These are phyloP conservation scores for Ogataea chonburiensis DNA, from an alignment of 805 yeast species.

Conservation along the genomic window DNA sequence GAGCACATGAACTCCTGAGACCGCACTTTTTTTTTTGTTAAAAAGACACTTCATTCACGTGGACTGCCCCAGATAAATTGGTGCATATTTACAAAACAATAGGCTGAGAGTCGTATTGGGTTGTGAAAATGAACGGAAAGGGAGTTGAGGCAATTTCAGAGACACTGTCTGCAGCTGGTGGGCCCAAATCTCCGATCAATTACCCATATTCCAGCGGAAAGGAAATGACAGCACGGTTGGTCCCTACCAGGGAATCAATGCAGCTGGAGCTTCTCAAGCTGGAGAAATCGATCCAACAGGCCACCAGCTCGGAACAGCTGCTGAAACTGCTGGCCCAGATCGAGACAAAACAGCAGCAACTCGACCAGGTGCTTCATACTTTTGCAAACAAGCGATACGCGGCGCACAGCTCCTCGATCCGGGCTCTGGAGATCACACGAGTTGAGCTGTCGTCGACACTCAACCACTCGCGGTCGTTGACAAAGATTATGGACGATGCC, in stretches of 20 bases:
- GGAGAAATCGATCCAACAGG: constrained; percentile 25
- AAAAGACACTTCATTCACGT: no score
- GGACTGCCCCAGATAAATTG: no score
- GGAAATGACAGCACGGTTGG: constrained; percentile 5
- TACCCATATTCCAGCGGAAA: constrained; percentile 1
- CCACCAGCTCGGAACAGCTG: constrained; percentile 26
- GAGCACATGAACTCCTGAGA: no score
- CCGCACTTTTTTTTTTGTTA: no score
- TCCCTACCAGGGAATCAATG: constrained; percentile 24
- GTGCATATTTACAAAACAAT: no score
- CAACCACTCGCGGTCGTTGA: constrained; percentile 53
- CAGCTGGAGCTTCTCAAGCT: constrained; percentile 22
- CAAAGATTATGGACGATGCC: constrained; percentile 55
- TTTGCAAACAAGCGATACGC: constrained; percentile 34
- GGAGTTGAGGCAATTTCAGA: neutral
- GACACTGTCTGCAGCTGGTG: no score
- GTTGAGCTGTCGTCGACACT: constrained; percentile 65
- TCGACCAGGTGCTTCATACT: constrained; percentile 25
- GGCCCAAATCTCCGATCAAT: neutral
- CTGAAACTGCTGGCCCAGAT: constrained; percentile 24
- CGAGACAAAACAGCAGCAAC: constrained; percentile 25
- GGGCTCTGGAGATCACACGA: constrained; percentile 55
- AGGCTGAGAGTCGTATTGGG: no score
- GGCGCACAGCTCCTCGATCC: constrained; percentile 37
- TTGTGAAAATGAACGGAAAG: neutral